These are phyloP conservation scores for Suillus discolor DNA, from an alignment of 768 basidiomycete species.

Conservation along the genomic window DNA sequence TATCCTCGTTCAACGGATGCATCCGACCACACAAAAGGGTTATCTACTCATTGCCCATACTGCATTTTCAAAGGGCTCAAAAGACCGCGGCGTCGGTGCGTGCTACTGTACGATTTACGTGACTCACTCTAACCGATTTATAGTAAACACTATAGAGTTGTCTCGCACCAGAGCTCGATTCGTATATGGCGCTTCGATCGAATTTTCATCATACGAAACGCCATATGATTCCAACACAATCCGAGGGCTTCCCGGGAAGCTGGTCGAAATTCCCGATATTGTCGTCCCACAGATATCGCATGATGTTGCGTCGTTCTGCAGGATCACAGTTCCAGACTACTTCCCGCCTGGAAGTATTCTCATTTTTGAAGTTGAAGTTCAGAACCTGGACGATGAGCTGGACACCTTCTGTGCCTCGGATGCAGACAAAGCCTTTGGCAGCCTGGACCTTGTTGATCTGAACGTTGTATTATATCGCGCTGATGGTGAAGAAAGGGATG, in stretches of 20 bases:
- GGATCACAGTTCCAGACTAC: conserved; percentile 80
- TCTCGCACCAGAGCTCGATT: conserved; percentile 78
- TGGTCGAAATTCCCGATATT: conserved; percentile 65
- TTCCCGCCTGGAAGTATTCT: conserved; percentile 98
- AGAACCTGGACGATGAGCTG: conserved; percentile 68
- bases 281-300: conserved; percentile 65
- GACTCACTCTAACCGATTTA: not conserved
- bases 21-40: conserved; percentile 87
- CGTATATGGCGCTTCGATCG: conserved; percentile 76
- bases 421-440: conserved; percentile 70
- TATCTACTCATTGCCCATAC: conserved; percentile 92
- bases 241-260: conserved; percentile 69
- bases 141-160: conserved; percentile 86
- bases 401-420: conserved; percentile 74
- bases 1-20: conserved; percentile 89
- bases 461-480: conserved; percentile 86
- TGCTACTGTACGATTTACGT: not conserved
- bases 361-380: conserved; percentile 86
- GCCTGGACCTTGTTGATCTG: conserved; percentile 82
- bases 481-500: conserved; percentile 91
- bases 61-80: conserved; percentile 82
- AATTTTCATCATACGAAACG: conserved; percentile 63
- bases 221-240: conserved; percentile 54
- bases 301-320: conserved; percentile 67
- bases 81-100: conserved; percentile 81